Percentiles rank a stretch among this genome's conserved stretches.
phyloP scores from a whole-genome alignment of 768 basidiomycete genomes.

The Hortiboletus campestris region DNA sequence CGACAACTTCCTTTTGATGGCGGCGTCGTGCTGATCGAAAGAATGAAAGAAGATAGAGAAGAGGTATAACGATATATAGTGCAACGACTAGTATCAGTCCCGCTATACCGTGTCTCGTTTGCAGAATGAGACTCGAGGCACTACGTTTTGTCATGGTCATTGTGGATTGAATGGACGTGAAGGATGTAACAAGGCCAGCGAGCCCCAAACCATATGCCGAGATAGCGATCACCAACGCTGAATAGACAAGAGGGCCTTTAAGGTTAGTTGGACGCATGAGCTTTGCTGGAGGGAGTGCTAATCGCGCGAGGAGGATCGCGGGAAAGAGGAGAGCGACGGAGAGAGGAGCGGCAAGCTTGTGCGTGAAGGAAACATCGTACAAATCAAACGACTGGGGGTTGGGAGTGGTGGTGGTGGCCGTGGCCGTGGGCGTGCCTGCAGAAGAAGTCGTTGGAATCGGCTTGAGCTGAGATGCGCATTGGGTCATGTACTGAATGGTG shows the following conservation, averaged over 20 bases:
- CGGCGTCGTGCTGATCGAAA: constrained; percentile 12
- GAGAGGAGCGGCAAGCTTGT: constrained; percentile 48
- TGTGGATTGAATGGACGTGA: constrained; percentile 50
- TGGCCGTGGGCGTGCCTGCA: constrained; percentile 10
- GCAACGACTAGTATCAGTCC: constrained; percentile 63
- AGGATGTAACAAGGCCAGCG: constrained; percentile 58
- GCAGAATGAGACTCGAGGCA: constrained; percentile 36
- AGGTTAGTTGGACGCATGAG: constrained; percentile 19
- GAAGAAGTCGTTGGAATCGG: constrained; percentile 23
- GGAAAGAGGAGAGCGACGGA: constrained; percentile 47
- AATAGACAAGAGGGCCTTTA: constrained; percentile 32
- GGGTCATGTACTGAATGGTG: constrained; percentile 51
- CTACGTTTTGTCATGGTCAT: constrained; percentile 33
- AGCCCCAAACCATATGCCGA: constrained; percentile 59
- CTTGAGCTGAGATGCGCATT: constrained; percentile 51
- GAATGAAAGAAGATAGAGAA: constrained; percentile 35
- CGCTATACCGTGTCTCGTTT: constrained; percentile 62
- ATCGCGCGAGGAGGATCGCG: constrained; percentile 40
- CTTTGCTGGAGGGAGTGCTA: constrained; percentile 39
- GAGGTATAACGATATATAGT: constrained; percentile 55
- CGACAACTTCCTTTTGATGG: constrained; percentile 19
- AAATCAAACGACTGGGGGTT: constrained; percentile 23
- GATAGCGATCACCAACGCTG: constrained; percentile 41
- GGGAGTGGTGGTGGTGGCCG: constrained; percentile 14
- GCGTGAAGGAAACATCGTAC: constrained; percentile 44